Percentiles rank a stretch among this genome's conserved stretches.
phyloP scores from a whole-genome alignment of 352 stramenopile genomes.

The Phytopythium aichiense region DNA sequence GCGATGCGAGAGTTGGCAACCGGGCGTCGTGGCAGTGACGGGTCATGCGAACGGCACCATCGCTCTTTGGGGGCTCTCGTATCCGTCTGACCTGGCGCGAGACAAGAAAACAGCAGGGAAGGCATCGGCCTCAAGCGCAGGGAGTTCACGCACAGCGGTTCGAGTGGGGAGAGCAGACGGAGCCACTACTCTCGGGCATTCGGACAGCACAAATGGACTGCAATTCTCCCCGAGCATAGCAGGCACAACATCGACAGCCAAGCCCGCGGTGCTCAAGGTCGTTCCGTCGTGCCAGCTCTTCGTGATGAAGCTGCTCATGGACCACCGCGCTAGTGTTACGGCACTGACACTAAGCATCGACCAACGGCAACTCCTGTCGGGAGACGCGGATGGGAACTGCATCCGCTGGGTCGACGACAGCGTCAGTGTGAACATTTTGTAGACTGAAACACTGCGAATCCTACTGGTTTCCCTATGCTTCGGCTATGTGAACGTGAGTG shows the following conservation, averaged over 20 bases:
- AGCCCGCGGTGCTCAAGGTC: slow-evolving; percentile 25
- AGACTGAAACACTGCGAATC: too few species aligned
- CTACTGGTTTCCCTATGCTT: too few species aligned
- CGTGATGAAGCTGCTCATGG: slow-evolving; percentile 71
- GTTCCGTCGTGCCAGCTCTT: slow-evolving; percentile 65
- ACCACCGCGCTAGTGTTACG: slow-evolving; percentile 60
- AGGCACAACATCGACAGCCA: not conserved
- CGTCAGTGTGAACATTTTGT: slow-evolving; percentile 54
- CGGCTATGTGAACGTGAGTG: too few species aligned
- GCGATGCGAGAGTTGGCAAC: slow-evolving; percentile 71
- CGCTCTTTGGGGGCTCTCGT: slow-evolving; percentile 60
- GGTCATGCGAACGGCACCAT: slow-evolving; percentile 73
- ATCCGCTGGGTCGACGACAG: slow-evolving; percentile 84
- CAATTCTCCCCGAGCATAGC: not conserved
- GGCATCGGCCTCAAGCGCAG: not conserved
- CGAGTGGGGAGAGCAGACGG: slow-evolving; percentile 5
- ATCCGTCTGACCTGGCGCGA: slow-evolving; percentile 45
- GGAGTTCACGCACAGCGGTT: slow-evolving; percentile 1
- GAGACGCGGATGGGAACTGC: slow-evolving; percentile 59
- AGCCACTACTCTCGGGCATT: not conserved
- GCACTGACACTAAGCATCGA: slow-evolving; percentile 48
- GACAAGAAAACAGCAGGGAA: slow-evolving; percentile 19
- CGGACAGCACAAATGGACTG: not conserved
- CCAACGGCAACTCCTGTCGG: slow-evolving; percentile 66
- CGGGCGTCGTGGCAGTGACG: slow-evolving; percentile 58